Percentiles rank a stretch among this genome's conserved stretches.
Evolutionary conservation across 495 filamentous ascomycete genomes (phyloP).

Genomic region (Terfezia claveryi): DNA sequence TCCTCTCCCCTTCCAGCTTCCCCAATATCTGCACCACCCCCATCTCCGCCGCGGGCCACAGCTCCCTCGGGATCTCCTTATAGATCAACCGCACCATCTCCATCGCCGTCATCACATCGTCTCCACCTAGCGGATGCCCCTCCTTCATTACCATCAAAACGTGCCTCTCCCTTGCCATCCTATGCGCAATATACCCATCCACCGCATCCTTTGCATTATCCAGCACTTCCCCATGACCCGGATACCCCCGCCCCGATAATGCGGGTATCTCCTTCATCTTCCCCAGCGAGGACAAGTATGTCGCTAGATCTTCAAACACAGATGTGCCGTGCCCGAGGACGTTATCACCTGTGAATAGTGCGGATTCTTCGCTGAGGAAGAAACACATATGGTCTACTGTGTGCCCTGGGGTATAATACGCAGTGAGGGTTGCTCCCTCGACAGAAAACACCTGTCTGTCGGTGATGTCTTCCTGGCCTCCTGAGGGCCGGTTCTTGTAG

Average conservation of each 20-base stretch:
- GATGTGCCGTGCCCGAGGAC: constrained; percentile 84
- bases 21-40: constrained; percentile 45
- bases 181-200: constrained; percentile 60
- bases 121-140: constrained; percentile 16
- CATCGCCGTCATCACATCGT: constrained; percentile 39
- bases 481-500: constrained; percentile 25
- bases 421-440: constrained; percentile 54
- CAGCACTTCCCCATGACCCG: constrained; percentile 65
- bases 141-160: constrained; percentile 42
- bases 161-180: constrained; percentile 59
- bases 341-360: constrained; percentile 87
- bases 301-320: constrained; percentile 63
- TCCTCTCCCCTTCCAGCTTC: constrained; percentile 48
- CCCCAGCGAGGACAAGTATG: constrained; percentile 51
- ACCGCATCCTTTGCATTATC: constrained; percentile 42
- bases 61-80: constrained; percentile 45
- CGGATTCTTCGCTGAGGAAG: constrained; percentile 44
- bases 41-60: constrained; percentile 49
- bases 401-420: constrained; percentile 66
- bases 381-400: constrained; percentile 68
- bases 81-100: constrained; percentile 78
- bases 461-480: background rate
- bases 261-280: constrained; percentile 41
- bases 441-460: constrained; percentile 45
- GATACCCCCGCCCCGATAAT: constrained; percentile 46